Conservation (phyloP, 1,139 yeast species). For the Protomyces arabidopsidicola region DNA sequence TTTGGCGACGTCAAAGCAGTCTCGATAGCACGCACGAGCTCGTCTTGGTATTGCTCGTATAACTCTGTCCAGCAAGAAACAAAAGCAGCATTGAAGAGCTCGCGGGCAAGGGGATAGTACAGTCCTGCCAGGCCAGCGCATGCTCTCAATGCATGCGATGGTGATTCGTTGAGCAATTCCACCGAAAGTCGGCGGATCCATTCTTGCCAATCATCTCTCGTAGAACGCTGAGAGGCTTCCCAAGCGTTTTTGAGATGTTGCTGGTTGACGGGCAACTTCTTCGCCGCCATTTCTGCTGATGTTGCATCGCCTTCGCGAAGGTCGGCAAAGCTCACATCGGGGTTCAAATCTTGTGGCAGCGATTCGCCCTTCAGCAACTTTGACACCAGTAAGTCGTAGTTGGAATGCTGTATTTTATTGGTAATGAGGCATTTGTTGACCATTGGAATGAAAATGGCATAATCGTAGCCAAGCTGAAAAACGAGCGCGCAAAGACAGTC, state of each 20-base stretch:
- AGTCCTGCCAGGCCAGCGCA: constrained; percentile 88
- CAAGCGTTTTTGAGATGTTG: constrained; percentile 74
- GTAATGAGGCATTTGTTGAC: constrained; percentile 60
- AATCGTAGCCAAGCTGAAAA: constrained; percentile 77
- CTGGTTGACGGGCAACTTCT: constrained; percentile 76
- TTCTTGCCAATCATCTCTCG: constrained; percentile 96
- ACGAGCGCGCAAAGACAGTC: constrained; percentile 76
- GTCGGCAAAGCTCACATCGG: constrained; percentile 58
- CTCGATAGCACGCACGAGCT: constrained; percentile 77
- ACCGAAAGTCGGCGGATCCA: constrained; percentile 88
- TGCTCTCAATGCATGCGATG: constrained; percentile 90
- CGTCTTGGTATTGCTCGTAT: constrained; percentile 88
- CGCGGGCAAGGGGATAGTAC: constrained; percentile 83
- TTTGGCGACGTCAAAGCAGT: constrained; percentile 84
- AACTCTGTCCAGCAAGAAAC: constrained; percentile 95
- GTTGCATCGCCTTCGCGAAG: constrained; percentile 52
- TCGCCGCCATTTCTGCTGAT: constrained; percentile 65
- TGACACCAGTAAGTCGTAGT: constrained; percentile 74
- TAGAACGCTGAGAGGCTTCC: constrained; percentile 85
- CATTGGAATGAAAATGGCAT: constrained; percentile 80
- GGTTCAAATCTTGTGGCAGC: constrained; percentile 67
- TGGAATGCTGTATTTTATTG: constrained; percentile 63
- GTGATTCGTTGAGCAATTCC: constrained; percentile 83
- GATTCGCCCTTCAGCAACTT: constrained; percentile 85
- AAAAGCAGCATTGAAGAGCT: constrained; percentile 88